Percentiles rank a stretch among this genome's conserved stretches.
Evolutionary conservation across 257 asterid species (phyloP).

Genomic region (Cruciata laevipes): DNA sequence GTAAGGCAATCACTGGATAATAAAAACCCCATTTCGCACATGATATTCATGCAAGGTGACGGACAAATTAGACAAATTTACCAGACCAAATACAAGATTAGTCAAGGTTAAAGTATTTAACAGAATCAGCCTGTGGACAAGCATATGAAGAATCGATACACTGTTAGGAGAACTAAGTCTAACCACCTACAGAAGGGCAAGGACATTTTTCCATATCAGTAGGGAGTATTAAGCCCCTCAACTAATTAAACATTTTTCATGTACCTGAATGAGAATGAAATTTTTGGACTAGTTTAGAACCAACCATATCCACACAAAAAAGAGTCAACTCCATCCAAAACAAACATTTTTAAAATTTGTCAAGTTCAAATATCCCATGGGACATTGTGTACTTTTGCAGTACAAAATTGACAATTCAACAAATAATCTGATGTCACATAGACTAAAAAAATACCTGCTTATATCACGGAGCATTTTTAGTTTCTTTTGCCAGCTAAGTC

Average conservation of each 20-base stretch:
- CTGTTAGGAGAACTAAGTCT: not conserved
- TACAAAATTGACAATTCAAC: conserved; percentile 1
- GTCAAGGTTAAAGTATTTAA: not conserved
- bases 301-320: not conserved
- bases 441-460: conserved; percentile 67
- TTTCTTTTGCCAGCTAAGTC: conserved; percentile 77
- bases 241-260: not conserved
- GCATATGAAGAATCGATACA: not conserved
- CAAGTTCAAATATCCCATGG: too few relatives aligned
- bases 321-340: not conserved
- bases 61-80: not conserved
- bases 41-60: not conserved
- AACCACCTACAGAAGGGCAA: not conserved
- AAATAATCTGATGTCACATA: not conserved
- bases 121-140: not conserved
- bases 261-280: not conserved
- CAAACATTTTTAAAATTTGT: not conserved
- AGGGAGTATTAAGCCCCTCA: not conserved
- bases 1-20: not conserved
- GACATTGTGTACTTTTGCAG: not conserved
- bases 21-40: not conserved
- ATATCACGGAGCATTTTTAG: conserved; percentile 95
- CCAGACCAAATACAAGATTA: not conserved
- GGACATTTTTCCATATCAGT: not conserved
- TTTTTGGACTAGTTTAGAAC: not conserved